Base-by-base conservation (phyloP, 2,329 filamentous ascomycete genomes). In the Cercospora janseana region DNA sequence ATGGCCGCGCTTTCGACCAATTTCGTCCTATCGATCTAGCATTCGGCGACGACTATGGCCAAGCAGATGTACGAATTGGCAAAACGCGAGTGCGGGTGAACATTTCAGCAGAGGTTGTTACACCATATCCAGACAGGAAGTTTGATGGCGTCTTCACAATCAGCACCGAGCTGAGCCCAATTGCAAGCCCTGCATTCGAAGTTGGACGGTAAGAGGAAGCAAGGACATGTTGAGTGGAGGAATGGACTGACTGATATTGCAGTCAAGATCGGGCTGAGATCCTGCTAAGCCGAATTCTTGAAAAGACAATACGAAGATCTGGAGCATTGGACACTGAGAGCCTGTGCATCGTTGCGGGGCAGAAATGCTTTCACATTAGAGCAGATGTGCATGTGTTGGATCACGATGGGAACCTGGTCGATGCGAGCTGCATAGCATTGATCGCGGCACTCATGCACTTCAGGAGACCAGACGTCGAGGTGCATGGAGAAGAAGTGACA, bases 71-170 rank as follows among this genome's bases (percentile, higher is more conserved):
- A 29, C 80, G 83, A 58, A 74, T 96, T 56, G 93, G 93, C 61
- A 95, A 92, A 75, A 97, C 93, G 49, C 94, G 91, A 64, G 81
- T 96, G 51, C 75, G 94, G 54, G 89, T 86, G 49, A 87, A 88
- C 55, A 86, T 95, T 52, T 92, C 90, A 2, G 87, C 90, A 56
- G 88, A 95, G 72, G 87, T 97, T 55, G 87, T 87, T 8, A 83
- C 87, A 29, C 92, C 93, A 34, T 88, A 86, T 66, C 72, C 86
- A 46, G 92, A 97, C 72, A 86, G 92, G 57, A 92, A 91, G 52
- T 95, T 95, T 67, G 93, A 97, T 69, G 93, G 93, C 68, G 81
- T 95, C 69, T 97, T 97, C 75, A 90, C 85, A 61, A 96, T 97
- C 66, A 80, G 85, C 46, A 87, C 91, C 48, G 93, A 97, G 69